Evolutionary conservation across 768 basidiomycete species (phyloP).

Genomic region (Panellus pusillus): DNA sequence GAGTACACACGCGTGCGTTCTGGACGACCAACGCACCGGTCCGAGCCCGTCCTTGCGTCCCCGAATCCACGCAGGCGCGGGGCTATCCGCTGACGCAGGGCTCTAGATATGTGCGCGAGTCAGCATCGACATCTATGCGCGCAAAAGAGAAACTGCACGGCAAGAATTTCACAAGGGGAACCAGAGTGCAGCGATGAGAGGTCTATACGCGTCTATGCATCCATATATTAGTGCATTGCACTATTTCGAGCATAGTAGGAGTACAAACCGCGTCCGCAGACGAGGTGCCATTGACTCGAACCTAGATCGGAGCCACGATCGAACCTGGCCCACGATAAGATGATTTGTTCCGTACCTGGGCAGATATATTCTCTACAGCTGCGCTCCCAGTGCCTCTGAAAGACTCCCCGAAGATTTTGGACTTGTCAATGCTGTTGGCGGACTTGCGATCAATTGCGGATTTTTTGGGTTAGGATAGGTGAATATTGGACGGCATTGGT

Average conservation of each 20-base stretch:
- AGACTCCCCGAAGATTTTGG: neutral
- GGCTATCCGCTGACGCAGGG: neutral
- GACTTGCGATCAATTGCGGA: neutral
- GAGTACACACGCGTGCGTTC: too few species aligned
- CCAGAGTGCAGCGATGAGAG: conserved; percentile 1
- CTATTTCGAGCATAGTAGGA: neutral
- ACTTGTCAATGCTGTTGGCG: neutral
- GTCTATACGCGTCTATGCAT: neutral
- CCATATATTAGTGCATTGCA: neutral
- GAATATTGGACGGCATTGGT: neutral
- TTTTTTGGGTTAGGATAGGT: neutral
- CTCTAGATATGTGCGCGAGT: neutral
- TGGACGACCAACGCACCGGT: too few species aligned
- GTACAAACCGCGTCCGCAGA: too few species aligned
- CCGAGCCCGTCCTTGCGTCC: too few species aligned
- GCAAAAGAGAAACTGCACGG: neutral
- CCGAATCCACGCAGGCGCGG: neutral
- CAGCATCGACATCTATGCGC: too few species aligned
- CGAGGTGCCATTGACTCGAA: too few species aligned
- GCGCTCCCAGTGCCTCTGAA: too few species aligned
- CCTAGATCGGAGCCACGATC: too few species aligned
- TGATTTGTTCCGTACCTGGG: too few species aligned
- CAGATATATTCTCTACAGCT: too few species aligned
- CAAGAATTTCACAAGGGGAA: conserved; percentile 1
- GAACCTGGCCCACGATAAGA: too few species aligned